A percentile compares a stretch with the other conserved stretches of the same genome.
phyloP scores from a whole-genome alignment of 2,329 filamentous ascomycete species.

The Chaetomium globosum region DNA sequence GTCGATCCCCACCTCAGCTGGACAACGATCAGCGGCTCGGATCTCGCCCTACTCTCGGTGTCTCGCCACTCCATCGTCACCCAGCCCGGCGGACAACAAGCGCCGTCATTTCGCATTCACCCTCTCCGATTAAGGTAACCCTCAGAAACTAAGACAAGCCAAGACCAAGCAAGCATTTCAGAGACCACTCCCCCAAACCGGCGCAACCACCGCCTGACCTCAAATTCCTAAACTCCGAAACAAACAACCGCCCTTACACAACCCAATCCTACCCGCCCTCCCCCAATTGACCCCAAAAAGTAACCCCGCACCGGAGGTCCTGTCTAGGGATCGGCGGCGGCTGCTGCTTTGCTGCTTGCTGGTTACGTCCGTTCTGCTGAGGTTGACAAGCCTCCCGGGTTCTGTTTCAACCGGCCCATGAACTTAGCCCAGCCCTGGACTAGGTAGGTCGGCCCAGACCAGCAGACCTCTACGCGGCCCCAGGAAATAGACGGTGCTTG shows the following conservation, averaged over 20 bases:
- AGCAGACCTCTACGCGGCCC: background rate
- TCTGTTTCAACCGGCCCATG: no score
- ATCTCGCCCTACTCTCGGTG: background rate
- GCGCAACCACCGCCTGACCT: background rate
- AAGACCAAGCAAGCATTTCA: background rate
- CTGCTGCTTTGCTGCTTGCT: no score
- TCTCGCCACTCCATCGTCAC: background rate
- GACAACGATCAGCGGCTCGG: slow-evolving; percentile 9
- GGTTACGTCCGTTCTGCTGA: no score
- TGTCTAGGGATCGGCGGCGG: background rate
- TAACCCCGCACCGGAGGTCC: background rate
- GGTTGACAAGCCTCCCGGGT: no score
- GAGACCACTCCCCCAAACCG: background rate
- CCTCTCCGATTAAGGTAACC: background rate
- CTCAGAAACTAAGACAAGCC: background rate
- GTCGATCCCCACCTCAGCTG: slow-evolving; percentile 9
- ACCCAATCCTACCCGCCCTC: background rate
- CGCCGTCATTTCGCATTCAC: background rate
- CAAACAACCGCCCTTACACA: background rate
- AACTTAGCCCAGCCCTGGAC: background rate
- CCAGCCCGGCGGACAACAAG: no score
- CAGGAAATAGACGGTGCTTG: background rate
- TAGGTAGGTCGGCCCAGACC: background rate
- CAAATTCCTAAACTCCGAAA: background rate
- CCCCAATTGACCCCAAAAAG: background rate